A percentile compares a stretch with the other conserved stretches of the same genome.
Conservation (phyloP, 1,139 yeast species). For the Suhomyces maxii region DNA sequence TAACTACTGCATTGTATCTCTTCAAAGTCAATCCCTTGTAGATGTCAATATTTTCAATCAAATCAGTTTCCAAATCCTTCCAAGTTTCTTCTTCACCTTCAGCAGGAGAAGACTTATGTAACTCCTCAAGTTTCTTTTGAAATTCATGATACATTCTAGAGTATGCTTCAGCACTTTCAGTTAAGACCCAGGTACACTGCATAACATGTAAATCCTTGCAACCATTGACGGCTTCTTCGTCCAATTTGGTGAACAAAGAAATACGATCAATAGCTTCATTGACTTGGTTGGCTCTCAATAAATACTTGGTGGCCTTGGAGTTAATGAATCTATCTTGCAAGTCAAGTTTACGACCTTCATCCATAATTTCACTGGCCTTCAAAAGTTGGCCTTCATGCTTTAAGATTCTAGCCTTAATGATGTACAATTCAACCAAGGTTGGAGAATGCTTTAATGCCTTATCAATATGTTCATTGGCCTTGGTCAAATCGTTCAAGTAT, state of each 20-base stretch:
- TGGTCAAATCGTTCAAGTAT: constrained; percentile 48
- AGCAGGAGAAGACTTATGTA: constrained; percentile 16
- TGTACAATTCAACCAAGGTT: constrained; percentile 77
- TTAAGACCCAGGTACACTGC: constrained; percentile 90
- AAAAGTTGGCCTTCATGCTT: constrained; percentile 65
- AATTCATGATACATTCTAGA: constrained; percentile 33
- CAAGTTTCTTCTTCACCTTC: constrained; percentile 19
- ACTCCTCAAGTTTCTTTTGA: constrained; percentile 16
- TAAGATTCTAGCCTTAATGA: constrained; percentile 75
- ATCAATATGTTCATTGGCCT: constrained; percentile 60
- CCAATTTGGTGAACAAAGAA: constrained; percentile 82
- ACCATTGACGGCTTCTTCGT: constrained; percentile 71
- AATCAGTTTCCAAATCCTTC: constrained; percentile 34
- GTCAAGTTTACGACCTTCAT: constrained; percentile 73
- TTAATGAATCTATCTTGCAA: constrained; percentile 90
- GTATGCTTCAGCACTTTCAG: constrained; percentile 85
- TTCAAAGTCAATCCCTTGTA: constrained; percentile 76
- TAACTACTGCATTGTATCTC: constrained; percentile 67
- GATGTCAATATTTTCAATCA: constrained; percentile 37
- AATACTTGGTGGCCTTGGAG: constrained; percentile 83
- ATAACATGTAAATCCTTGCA: constrained; percentile 82
- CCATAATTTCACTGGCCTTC: constrained; percentile 66
- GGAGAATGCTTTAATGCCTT: constrained; percentile 74
- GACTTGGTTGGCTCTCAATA: constrained; percentile 73
- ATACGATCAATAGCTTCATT: constrained; percentile 75